These are phyloP conservation scores for Mycena chlorophos DNA, from an alignment of 768 basidiomycete genomes.

Conservation along the genomic window DNA sequence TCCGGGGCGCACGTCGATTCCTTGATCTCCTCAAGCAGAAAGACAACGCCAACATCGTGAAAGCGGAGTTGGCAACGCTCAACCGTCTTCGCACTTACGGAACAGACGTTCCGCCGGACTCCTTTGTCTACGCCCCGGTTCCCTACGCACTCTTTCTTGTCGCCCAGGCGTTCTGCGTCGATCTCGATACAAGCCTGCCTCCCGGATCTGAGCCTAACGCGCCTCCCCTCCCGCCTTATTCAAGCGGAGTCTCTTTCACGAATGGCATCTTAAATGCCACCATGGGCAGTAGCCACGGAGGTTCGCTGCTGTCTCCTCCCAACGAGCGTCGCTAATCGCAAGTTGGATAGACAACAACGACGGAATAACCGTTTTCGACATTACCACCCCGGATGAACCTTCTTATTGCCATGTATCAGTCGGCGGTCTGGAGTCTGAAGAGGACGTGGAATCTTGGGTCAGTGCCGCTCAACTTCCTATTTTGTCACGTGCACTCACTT, in stretches of 20 bases:
- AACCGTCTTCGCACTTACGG: conserved; percentile 36
- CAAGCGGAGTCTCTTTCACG: conserved; percentile 20
- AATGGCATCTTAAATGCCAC: conserved; percentile 20
- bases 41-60: conserved; percentile 38
- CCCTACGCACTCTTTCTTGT: conserved; percentile 35
- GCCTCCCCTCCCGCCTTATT: conserved; percentile 4
- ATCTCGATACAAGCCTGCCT: conserved; percentile 22
- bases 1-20: conserved; percentile 34
- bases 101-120: conserved; percentile 10
- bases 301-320: conserved; percentile 13
- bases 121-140: conserved; percentile 30
- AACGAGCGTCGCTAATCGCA: neutral
- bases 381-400: conserved; percentile 26
- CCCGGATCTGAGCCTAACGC: neutral
- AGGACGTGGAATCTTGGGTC: neutral
- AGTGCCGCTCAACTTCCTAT: neutral
- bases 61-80: conserved; percentile 34
- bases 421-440: neutral
- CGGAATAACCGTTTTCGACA: conserved; percentile 32
- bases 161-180: conserved; percentile 29
- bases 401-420: conserved; percentile 26
- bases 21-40: conserved; percentile 34
- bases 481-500: neutral
- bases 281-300: conserved; percentile 25
- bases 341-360: conserved; percentile 31